These are phyloP conservation scores for Spinellus fusiger DNA, from an alignment of 192 early-diverging fungal species.

Conservation along the genomic window DNA sequence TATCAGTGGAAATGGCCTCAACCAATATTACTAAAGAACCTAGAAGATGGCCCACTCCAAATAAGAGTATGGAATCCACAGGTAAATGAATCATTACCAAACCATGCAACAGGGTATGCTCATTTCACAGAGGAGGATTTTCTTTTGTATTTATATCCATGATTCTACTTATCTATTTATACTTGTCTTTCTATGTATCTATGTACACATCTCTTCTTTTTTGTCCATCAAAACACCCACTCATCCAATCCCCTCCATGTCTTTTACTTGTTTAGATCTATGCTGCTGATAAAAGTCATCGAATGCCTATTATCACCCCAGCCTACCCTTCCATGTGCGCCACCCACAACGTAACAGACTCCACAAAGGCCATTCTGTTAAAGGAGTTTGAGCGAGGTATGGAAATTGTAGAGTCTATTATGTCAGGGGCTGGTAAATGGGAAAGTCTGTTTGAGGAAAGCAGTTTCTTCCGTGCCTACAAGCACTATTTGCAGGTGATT, in stretches of 20 bases:
- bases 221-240: too few species aligned
- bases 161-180: too few species aligned
- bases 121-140: not conserved
- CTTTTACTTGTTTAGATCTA: slow-evolving; percentile 48
- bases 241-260: too few species aligned
- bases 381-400: slow-evolving; percentile 79
- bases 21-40: slow-evolving; percentile 84
- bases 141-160: too few species aligned
- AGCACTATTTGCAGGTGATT: slow-evolving; percentile 89
- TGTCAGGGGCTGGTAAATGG: slow-evolving; percentile 73
- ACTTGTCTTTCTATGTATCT: too few species aligned
- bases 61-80: slow-evolving; percentile 95
- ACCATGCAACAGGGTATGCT: not conserved
- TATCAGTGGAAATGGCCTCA: slow-evolving; percentile 91
- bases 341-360: slow-evolving; percentile 92
- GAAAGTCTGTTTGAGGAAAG: slow-evolving; percentile 75
- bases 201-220: too few species aligned
- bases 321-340: slow-evolving; percentile 98
- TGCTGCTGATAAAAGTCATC: slow-evolving; percentile 71
- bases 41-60: slow-evolving; percentile 82
- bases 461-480: slow-evolving; percentile 83
- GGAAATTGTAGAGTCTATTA: slow-evolving; percentile 70
- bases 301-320: slow-evolving; percentile 98
- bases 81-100: slow-evolving; percentile 16
- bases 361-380: slow-evolving; percentile 77